Conservation (phyloP, 78 protist genomes). For the Dictyostelium brefeldianum region DNA sequence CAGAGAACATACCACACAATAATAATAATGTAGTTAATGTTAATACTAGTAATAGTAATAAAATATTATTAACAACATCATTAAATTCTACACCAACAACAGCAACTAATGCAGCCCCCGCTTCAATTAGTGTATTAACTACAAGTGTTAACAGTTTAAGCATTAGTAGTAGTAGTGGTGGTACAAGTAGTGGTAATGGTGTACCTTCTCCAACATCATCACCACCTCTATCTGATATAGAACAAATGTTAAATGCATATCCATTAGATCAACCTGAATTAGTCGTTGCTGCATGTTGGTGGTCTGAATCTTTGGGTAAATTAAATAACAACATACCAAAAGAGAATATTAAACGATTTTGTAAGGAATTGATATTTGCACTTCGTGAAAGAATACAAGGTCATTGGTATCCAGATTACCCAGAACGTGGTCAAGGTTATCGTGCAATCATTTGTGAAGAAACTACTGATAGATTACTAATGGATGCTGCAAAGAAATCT, state of each 20-base stretch:
- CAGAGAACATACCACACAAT: not conserved
- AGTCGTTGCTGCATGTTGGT: constrained; percentile 76
- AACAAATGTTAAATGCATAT: constrained; percentile 30
- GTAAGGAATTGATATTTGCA: constrained; percentile 43
- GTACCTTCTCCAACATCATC: constrained; percentile 2
- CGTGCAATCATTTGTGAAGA: constrained; percentile 71
- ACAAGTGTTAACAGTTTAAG: not conserved
- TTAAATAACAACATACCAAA: constrained; percentile 47
- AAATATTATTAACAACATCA: not conserved
- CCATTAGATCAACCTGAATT: constrained; percentile 49
- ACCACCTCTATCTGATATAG: constrained; percentile 59
- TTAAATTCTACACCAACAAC: constrained; percentile 6
- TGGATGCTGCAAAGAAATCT: constrained; percentile 66
- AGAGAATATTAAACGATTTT: constrained; percentile 55
- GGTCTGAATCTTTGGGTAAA: constrained; percentile 67
- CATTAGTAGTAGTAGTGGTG: not conserved
- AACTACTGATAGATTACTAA: constrained; percentile 59
- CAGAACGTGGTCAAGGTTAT: constrained; percentile 74
- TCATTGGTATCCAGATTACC: constrained; percentile 72
- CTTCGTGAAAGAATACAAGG: constrained; percentile 61
- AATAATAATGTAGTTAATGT: not conserved
- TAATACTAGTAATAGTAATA: too few species aligned
- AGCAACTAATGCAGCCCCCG: not conserved
- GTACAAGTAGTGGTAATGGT: not conserved
- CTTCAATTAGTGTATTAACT: not conserved